These are phyloP conservation scores for Coemansia sp. DNA, from an alignment of 192 early-diverging fungal genomes.

Conservation along the genomic window DNA sequence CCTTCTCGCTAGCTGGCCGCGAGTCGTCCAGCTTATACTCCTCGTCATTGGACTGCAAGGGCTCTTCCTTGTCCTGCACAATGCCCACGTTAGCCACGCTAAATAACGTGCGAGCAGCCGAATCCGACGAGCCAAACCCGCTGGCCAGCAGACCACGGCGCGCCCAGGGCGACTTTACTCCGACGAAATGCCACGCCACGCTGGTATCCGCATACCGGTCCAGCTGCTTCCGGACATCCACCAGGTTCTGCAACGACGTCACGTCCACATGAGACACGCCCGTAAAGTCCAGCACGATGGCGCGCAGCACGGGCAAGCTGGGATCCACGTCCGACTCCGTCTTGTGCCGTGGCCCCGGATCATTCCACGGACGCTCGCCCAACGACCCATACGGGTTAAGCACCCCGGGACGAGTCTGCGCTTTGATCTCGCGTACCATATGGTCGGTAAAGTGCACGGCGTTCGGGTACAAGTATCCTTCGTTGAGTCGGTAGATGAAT, in stretches of 20 bases:
- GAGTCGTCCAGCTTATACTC: slow-evolving; percentile 2
- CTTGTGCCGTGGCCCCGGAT: slow-evolving; percentile 53
- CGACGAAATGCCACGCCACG: slow-evolving; percentile 59
- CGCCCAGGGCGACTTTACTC: slow-evolving; percentile 40
- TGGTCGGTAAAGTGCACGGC: slow-evolving; percentile 52
- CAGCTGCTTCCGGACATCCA: slow-evolving; percentile 62
- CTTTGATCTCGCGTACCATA: slow-evolving; percentile 52
- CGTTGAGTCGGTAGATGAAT: slow-evolving; percentile 52
- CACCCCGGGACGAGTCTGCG: slow-evolving; percentile 47
- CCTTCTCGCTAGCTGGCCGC: neutral
- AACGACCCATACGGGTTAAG: slow-evolving; percentile 45
- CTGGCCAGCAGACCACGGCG: slow-evolving; percentile 40
- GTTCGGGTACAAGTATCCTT: slow-evolving; percentile 51
- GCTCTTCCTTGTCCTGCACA: slow-evolving; percentile 12
- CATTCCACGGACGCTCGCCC: slow-evolving; percentile 61
- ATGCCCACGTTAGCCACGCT: slow-evolving; percentile 46
- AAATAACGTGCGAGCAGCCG: slow-evolving; percentile 26
- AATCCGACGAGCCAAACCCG: slow-evolving; percentile 40
- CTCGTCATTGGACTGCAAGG: slow-evolving; percentile 5
- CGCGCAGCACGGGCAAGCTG: slow-evolving; percentile 56
- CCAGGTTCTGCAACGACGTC: slow-evolving; percentile 73
- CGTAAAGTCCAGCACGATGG: slow-evolving; percentile 79
- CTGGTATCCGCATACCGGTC: slow-evolving; percentile 51
- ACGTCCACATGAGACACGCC: slow-evolving; percentile 77
- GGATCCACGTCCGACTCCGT: slow-evolving; percentile 40